A percentile compares a stretch with the other conserved stretches of the same genome.
Conservation (phyloP, 1,284 basidiomycete species). For the Naganishia sp. region DNA sequence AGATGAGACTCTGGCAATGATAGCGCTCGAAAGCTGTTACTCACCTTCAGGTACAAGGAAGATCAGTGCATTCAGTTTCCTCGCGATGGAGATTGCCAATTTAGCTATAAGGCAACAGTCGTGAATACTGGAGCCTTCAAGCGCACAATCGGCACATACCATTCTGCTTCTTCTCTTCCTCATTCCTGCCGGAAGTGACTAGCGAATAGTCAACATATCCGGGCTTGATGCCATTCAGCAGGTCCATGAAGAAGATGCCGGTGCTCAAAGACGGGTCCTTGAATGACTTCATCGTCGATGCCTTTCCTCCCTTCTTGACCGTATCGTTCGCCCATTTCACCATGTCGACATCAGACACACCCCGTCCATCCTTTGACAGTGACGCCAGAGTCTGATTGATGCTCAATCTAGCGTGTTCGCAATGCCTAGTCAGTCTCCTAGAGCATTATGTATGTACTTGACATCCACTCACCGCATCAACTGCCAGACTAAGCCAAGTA, state of each 20-base stretch:
- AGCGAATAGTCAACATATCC: constrained; percentile 92
- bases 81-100: constrained; percentile 93
- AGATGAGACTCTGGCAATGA: not conserved
- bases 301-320: constrained; percentile 72
- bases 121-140: not conserved
- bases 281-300: constrained; percentile 77
- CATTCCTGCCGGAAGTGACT: constrained; percentile 68
- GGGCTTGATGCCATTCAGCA: constrained; percentile 85
- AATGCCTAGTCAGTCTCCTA: not conserved
- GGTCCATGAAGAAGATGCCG: constrained; percentile 89
- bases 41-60: constrained; percentile 90
- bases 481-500: constrained; percentile 96
- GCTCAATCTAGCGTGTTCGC: constrained; percentile 60
- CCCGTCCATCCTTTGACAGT: constrained; percentile 70
- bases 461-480: constrained; percentile 73
- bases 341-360: constrained; percentile 89
- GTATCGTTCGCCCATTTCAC: constrained; percentile 93
- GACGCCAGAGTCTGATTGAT: constrained; percentile 87
- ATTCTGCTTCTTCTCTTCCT: constrained; percentile 90
- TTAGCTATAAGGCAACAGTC: constrained; percentile 64
- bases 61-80: constrained; percentile 95
- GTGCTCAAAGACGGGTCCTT: constrained; percentile 90
- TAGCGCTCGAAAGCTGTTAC: constrained; percentile 3
- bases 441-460: not conserved
- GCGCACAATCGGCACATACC: constrained; percentile 60